Evolutionary conservation across 345 rosid genomes (phyloP).

Genomic region (Dipteronia dyeriana): DNA sequence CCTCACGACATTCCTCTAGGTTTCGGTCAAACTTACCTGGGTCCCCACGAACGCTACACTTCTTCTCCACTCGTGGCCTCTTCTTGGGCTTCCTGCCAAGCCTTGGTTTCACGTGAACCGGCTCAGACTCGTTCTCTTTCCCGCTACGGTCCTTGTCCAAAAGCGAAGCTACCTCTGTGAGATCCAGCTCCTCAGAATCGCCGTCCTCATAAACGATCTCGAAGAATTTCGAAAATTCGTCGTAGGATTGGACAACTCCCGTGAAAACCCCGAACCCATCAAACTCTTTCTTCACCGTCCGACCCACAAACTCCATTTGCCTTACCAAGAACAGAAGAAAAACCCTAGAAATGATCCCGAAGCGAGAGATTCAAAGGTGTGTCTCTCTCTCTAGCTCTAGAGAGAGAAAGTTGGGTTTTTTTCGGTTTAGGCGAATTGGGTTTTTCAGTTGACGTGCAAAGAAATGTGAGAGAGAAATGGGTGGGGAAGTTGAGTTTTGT

Average conservation of each 20-base stretch:
- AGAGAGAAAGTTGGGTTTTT: background rate
- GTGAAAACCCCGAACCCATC: constrained; percentile 45
- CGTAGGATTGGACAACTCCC: constrained; percentile 60
- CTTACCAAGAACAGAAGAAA: background rate
- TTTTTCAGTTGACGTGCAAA: background rate
- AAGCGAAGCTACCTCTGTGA: constrained; percentile 45
- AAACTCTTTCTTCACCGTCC: constrained; percentile 55
- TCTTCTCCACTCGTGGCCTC: constrained; percentile 48
- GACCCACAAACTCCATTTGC: constrained; percentile 66
- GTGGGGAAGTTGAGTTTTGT: background rate
- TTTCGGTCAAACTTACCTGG: constrained; percentile 31
- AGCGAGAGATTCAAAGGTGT: too few species aligned
- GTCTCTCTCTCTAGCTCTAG: background rate
- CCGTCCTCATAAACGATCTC: constrained; percentile 69
- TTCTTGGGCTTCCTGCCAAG: constrained; percentile 50
- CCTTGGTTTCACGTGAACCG: constrained; percentile 34
- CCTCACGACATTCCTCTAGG: constrained; percentile 31
- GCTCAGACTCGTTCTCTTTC: constrained; percentile 24
- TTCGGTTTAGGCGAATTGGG: background rate
- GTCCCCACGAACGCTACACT: constrained; percentile 13
- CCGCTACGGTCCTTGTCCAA: constrained; percentile 22
- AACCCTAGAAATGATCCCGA: background rate
- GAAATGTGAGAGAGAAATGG: background rate
- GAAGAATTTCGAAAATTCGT: constrained; percentile 53
- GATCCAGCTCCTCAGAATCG: constrained; percentile 56